Percentiles rank a stretch among this genome's conserved stretches.
phyloP scores from a whole-genome alignment of 495 filamentous ascomycete species.

The Chaetomium fimeti region DNA sequence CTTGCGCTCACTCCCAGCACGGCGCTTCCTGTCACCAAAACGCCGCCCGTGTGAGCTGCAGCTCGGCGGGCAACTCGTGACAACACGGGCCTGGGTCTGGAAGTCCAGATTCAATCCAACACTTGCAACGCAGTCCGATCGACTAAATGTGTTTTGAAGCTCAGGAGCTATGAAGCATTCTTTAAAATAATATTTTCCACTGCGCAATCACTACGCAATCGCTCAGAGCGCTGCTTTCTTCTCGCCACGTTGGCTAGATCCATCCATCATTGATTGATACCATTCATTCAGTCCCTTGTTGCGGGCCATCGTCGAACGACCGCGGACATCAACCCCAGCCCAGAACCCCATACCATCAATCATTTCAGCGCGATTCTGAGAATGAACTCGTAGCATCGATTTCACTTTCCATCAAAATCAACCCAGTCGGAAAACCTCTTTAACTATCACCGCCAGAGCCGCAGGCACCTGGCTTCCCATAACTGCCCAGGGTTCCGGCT shows the following conservation, averaged over 20 bases:
- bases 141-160: not conserved
- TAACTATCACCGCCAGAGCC: not conserved
- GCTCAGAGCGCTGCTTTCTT: not conserved
- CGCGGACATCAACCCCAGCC: not conserved
- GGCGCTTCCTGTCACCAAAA: not conserved
- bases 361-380: not conserved
- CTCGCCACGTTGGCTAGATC: not conserved
- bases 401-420: not conserved
- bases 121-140: not conserved
- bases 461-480: not conserved
- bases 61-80: constrained; percentile 21
- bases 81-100: constrained; percentile 9
- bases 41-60: not conserved
- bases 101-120: not conserved
- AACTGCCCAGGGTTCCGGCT: not conserved
- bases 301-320: not conserved
- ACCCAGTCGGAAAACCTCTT: not conserved
- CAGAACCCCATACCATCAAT: not conserved
- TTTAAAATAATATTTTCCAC: not conserved
- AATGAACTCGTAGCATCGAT: constrained; percentile 12
- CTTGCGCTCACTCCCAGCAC: not conserved
- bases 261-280: not conserved
- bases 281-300: not conserved
- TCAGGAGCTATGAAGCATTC: not conserved
- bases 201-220: not conserved